Evolutionary conservation across 2,329 filamentous ascomycete species (phyloP).

Genomic region (Sarocladium brachiariae): DNA sequence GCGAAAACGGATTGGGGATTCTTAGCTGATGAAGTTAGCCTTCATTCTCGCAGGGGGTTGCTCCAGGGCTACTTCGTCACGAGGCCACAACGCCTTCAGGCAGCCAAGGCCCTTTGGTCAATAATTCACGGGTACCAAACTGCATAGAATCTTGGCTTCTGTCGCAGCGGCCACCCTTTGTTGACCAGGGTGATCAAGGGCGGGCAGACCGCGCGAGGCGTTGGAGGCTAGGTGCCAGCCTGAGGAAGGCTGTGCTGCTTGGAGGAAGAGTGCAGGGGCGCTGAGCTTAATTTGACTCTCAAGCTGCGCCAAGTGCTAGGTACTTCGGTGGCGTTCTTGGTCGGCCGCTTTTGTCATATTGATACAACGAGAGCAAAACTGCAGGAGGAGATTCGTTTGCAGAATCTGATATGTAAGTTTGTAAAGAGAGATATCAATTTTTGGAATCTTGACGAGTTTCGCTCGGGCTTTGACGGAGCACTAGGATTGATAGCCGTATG

Average conservation of each 20-base stretch:
- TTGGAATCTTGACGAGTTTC: no score
- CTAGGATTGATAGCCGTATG: no score
- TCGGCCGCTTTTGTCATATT: no score
- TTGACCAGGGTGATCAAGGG: no score
- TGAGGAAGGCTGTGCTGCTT: no score
- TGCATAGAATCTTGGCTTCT: neutral
- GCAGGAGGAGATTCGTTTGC: neutral
- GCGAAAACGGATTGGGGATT: neutral
- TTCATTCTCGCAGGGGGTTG: neutral
- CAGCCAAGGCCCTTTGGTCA: neutral
- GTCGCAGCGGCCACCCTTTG: no score
- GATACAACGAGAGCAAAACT: no score
- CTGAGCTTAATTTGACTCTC: slow-evolving; percentile 4
- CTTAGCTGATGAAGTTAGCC: neutral
- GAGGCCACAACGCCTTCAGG: neutral
- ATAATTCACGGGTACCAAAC: neutral
- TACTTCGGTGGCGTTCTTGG: neutral
- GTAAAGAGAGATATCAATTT: no score
- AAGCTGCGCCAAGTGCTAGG: neutral
- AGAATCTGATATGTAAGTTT: no score
- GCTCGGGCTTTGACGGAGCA: no score
- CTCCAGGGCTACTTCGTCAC: neutral
- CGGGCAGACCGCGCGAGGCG: no score
- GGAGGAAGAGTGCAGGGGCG: neutral
- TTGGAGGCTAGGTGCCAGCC: no score